A percentile compares a stretch with the other conserved stretches of the same genome.
These are phyloP conservation scores for Calonectria pteridis DNA, from an alignment of 2,329 filamentous ascomycete species.

Conservation along the genomic window DNA sequence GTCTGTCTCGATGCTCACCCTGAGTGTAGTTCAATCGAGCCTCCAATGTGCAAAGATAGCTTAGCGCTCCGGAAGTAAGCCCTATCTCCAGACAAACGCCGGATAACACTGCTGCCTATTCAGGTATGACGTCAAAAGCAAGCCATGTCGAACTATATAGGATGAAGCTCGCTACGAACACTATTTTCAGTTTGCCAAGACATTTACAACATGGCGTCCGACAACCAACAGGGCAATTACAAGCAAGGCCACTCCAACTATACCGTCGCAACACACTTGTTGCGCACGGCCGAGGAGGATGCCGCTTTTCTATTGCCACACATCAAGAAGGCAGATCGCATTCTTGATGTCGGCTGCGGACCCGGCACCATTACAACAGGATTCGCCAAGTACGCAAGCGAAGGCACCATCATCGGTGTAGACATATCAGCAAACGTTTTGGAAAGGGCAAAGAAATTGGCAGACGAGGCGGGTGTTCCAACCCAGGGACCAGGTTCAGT, in stretches of 20 bases:
- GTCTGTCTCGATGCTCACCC: not conserved
- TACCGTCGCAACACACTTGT: conserved; percentile 53
- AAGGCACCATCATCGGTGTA: conserved; percentile 46
- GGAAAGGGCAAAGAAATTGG: conserved; percentile 3
- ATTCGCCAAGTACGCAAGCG: conserved; percentile 51
- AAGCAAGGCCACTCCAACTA: conserved; percentile 55
- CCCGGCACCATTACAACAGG: conserved; percentile 61
- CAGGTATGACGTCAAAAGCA: not conserved
- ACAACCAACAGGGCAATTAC: conserved; percentile 37
- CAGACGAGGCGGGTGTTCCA: not conserved
- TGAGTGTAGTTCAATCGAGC: not conserved
- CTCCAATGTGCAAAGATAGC: not conserved
- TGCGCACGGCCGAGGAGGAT: conserved; percentile 57
- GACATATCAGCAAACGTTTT: conserved; percentile 5
- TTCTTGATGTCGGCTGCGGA: conserved; percentile 63
- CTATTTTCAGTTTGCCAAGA: not conserved
- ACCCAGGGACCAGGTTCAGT: conserved; percentile 9
- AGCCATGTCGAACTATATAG: not conserved
- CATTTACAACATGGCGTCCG: conserved; percentile 6
- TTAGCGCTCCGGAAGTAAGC: not conserved
- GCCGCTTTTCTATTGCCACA: conserved; percentile 57
- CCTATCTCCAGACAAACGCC: not conserved
- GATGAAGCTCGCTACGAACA: not conserved
- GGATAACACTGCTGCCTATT: not conserved
- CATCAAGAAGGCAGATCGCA: conserved; percentile 51